phyloP scores from a whole-genome alignment of 228 moss, liverwort and hornwort genomes.

The Sphagnum magellanicum region DNA sequence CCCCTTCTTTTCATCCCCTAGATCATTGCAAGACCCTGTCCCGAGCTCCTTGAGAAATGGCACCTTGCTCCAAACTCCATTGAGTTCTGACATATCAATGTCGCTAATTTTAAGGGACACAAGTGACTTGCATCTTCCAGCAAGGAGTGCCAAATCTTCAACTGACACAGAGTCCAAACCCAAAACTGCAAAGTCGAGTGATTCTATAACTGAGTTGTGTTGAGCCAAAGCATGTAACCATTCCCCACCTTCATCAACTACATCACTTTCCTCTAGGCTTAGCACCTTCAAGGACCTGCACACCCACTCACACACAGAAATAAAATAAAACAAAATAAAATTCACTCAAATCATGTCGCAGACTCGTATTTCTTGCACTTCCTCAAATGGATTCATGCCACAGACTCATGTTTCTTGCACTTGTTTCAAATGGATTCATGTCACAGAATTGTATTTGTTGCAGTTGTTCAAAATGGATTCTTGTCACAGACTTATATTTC shows the following conservation, averaged over 20 bases:
- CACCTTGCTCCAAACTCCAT: conserved; percentile 35
- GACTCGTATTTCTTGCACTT: too few species aligned
- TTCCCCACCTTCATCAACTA: conserved; percentile 27
- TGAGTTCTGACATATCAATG: conserved; percentile 54
- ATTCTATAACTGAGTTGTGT: conserved; percentile 53
- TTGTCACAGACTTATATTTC: too few species aligned
- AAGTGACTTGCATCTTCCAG: conserved; percentile 69
- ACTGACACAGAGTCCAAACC: conserved; percentile 43
- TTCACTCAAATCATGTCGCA: too few species aligned
- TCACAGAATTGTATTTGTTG: too few species aligned
- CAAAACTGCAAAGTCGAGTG: conserved; percentile 48
- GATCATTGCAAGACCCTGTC: conserved; percentile 46
- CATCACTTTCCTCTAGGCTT: conserved; percentile 54
- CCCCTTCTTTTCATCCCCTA: conserved; percentile 24
- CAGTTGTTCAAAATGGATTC: too few species aligned
- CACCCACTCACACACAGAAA: too few species aligned
- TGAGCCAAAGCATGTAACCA: conserved; percentile 64
- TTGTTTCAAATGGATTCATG: too few species aligned
- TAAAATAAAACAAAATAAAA: too few species aligned
- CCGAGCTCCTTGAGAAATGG: conserved; percentile 53
- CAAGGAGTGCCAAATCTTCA: conserved; percentile 45
- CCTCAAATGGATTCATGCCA: too few species aligned
- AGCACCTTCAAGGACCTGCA: conserved; percentile 63
- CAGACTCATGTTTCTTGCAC: too few species aligned
- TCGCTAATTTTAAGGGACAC: conserved; percentile 70